Evolutionary conservation across 2,329 filamentous ascomycete genomes (phyloP), one percentile per base, ranked within the genome.

Genomic region (Periconia digitata): DNA sequence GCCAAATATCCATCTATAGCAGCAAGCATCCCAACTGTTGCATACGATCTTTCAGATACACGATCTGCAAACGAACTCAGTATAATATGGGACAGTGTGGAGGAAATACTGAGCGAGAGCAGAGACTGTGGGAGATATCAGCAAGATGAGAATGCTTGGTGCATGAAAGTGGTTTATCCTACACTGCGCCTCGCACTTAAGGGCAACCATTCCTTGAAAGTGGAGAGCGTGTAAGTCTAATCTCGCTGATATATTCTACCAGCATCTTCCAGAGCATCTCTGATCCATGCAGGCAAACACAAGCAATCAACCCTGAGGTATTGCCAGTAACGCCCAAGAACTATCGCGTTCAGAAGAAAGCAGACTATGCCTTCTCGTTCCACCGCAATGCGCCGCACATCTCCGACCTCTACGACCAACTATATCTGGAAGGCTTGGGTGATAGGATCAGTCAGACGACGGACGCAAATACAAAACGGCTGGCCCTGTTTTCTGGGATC

Each of bases 281-380:
- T 35, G 5, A 22, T 29, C 3, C 18, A 8, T 35, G 17, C 32
- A 44, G 42, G 21, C 42, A 36, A 44, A 44, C 42, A 8, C 42
- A 44, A 37, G 16, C 32, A 17, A 37, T 44, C 13, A 37, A 44
- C 22, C 42, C 42, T 18, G 32, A 35, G 6, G 8, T 17, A 13
- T 27, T 44, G 32, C 42, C 42, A 35, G 18, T 35, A 6, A 44
- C 42, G 20, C 32, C 42, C 15, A 37, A 35, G 17, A 44, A 44
- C 20, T 21, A 35, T 22, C 42, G 32, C 17, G 21, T 45, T 27
- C 21, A 45, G 17, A 39, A 18, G 20, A 45, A 45, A 40, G 43
- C 36, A 17, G 43, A 45, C 35, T 45, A 45, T 45, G 29, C 23
- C 6, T 46, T 40, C 36, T 20, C 35, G 13, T 45, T 45, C 27